Base-by-base conservation (phyloP, 2,329 filamentous ascomycete genomes). In the Phaeoacremonium minimum region DNA sequence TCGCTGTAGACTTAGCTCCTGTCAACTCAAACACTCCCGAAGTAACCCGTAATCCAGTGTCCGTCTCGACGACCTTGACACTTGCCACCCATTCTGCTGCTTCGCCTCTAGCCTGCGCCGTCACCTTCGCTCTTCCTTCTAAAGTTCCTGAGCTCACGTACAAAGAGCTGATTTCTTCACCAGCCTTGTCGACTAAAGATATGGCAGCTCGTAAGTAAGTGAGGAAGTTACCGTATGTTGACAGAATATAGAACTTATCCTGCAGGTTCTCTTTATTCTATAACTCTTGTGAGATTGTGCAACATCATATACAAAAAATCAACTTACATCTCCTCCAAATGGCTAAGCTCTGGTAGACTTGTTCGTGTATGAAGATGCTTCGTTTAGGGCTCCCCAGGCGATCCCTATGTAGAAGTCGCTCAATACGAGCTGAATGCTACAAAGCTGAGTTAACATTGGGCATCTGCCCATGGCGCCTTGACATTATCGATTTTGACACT, bases 401-500 rank as follows among this genome's bases (percentile, higher is more conserved):
- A 83, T 83, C 3, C 78, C 78, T 2, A 83, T 60, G 50, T 83
- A 82, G 49, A 83, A 78, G 52, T 83, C 83, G 49, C 66, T 67
- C 55, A 83, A 83, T n/a, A 80, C 73, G 0, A 83, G 67, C 50
- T 83, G 78, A 40, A 83, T 80, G 0, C 66, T 72, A 19, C 1
- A n/a, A 3, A 5, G 1, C 5, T 5, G 3, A 15, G 4, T 40
- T n/a, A 39, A 36, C 7, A 22, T 18, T 16, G 55, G 0, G 79
- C 80, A 52, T 83, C 77, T 0, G 53, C 49, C 80, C 80, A 84
- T 0, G 75, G 67, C 0, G 68, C 71, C 1, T 56, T 55, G 13
- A 83, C 67, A 28, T 80, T 70, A 15, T 73, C 60, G 41, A 84
- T 81, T 43, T 67, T 73, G 18, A 82, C 77, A 18, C 71, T 69